phyloP scores from a whole-genome alignment of 495 filamentous ascomycete genomes.

The Polyplosphaeria fusca region DNA sequence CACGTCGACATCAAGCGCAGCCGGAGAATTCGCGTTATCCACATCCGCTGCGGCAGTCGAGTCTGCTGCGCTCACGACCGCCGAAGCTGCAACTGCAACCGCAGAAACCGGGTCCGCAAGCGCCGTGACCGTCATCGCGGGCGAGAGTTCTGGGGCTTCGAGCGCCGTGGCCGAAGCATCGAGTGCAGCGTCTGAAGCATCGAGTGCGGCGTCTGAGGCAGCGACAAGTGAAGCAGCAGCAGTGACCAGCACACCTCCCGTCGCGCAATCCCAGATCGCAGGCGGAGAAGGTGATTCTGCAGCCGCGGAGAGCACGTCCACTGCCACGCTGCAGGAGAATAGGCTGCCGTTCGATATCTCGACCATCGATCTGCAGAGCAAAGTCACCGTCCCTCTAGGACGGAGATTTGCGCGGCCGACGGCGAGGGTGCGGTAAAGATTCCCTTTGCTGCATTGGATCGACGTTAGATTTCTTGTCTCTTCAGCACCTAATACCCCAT shows the following conservation, averaged over 20 bases:
- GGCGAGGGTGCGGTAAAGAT: background rate
- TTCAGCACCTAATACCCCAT: background rate
- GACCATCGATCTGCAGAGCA: slow-evolving; percentile 26
- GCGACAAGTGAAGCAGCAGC: background rate
- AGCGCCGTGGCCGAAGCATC: background rate
- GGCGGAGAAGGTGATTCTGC: background rate
- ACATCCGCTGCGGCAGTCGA: background rate
- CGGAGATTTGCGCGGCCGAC: background rate
- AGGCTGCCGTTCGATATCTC: slow-evolving; percentile 27
- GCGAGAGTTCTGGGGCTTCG: background rate
- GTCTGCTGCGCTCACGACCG: background rate
- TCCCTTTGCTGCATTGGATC: background rate
- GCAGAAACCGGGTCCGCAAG: background rate
- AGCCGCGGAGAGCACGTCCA: background rate
- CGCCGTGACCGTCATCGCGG: background rate
- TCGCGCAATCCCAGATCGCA: slow-evolving; percentile 2
- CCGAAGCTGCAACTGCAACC: background rate
- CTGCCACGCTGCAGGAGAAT: background rate
- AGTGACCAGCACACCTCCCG: background rate
- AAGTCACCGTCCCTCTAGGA: slow-evolving; percentile 26
- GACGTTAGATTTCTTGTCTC: background rate
- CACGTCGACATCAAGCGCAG: background rate
- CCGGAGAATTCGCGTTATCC: background rate
- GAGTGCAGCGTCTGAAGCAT: background rate
- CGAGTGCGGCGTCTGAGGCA: background rate